phyloP scores from a whole-genome alignment of 768 basidiomycete species.

The Leccinum barrowsii region DNA sequence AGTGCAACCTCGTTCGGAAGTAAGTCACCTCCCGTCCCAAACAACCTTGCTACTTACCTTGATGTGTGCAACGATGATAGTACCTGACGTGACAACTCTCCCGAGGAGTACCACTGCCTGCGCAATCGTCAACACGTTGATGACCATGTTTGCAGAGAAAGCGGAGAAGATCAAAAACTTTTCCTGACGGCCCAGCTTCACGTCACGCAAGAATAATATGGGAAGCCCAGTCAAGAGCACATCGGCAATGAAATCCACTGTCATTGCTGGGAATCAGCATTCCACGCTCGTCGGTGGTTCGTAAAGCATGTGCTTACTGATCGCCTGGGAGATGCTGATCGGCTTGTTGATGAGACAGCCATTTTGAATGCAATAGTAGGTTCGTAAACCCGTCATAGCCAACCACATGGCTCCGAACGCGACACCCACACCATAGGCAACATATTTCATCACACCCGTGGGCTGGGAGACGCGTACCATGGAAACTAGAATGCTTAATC shows the following conservation, averaged over 20 bases:
- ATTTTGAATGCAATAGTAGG: neutral
- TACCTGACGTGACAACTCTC: neutral
- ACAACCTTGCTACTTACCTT: slow-evolving; percentile 2
- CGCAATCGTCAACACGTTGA: neutral
- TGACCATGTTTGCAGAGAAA: neutral
- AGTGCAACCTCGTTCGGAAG: neutral
- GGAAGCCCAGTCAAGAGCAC: slow-evolving; percentile 1
- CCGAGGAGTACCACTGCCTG: neutral
- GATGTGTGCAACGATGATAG: neutral
- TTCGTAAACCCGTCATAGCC: neutral
- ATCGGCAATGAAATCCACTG: slow-evolving; percentile 1
- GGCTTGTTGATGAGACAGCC: neutral
- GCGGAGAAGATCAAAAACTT: neutral
- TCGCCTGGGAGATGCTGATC: neutral
- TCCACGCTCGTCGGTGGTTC: neutral
- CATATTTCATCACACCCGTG: neutral
- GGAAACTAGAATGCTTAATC: neutral
- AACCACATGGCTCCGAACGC: neutral
- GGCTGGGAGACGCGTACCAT: neutral
- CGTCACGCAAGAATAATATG: neutral
- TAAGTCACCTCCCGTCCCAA: neutral
- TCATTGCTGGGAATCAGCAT: neutral
- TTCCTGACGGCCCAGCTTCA: neutral
- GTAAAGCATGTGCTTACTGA: neutral
- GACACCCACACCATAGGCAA: neutral